Conservation (phyloP, 768 basidiomycete genomes). For the Phallus indusiatus region DNA sequence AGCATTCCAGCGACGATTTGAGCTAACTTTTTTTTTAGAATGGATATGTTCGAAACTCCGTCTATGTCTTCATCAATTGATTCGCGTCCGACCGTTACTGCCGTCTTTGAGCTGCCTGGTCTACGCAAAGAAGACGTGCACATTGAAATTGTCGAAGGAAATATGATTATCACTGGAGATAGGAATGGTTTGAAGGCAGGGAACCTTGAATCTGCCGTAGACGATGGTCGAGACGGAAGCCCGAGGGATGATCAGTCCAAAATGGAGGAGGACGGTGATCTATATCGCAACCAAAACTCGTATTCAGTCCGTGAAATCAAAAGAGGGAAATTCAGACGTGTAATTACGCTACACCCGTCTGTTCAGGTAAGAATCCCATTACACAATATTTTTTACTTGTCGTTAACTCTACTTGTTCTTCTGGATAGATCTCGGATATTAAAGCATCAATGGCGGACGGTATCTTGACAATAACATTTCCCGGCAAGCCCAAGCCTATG, state of each 20-base stretch:
- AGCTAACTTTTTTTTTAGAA: not conserved
- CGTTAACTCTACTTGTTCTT: not conserved
- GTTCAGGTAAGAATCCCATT: conserved; percentile 1
- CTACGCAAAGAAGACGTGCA: conserved; percentile 39
- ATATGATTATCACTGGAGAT: conserved; percentile 45
- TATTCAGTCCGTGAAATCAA: conserved; percentile 26
- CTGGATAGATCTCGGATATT: conserved; percentile 15
- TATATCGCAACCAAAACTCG: conserved; percentile 11
- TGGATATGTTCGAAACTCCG: conserved; percentile 4
- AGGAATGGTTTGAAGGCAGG: conserved; percentile 7
- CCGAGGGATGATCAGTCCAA: not conserved
- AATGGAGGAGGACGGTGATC: not conserved
- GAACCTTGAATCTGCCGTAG: not conserved
- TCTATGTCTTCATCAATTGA: conserved; percentile 25
- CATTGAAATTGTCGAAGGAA: conserved; percentile 42
- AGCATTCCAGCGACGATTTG: not conserved
- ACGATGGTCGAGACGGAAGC: not conserved
- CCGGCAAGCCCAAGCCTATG: not conserved
- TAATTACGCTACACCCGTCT: conserved; percentile 6
- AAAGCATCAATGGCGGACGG: conserved; percentile 13
- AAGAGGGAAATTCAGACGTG: conserved; percentile 8
- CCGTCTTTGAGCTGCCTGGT: conserved; percentile 51
- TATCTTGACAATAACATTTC: conserved; percentile 14
- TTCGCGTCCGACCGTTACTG: conserved; percentile 38
- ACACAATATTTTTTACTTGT: not conserved